Evolutionary conservation across 768 basidiomycete species (phyloP), one percentile per base, ranked within the genome.

Genomic region (Mrakia frigida): DNA sequence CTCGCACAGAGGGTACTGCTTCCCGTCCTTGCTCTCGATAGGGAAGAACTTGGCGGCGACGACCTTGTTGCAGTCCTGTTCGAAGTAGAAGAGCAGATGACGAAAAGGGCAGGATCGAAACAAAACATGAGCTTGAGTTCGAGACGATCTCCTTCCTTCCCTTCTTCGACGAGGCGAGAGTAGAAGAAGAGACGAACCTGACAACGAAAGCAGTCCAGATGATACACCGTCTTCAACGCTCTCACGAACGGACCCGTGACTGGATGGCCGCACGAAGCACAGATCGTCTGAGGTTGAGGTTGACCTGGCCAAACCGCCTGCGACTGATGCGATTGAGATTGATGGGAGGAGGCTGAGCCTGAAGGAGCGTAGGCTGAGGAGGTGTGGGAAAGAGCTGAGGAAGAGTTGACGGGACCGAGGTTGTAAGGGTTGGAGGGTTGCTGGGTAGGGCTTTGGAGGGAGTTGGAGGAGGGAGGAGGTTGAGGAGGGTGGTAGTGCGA

Each of bases 31-130:
- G 21, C 73, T 35, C 39, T 78, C 77, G 81, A 98, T 92, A 28
- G 97, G 96, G 84, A 99, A 99, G 86, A 99, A 99, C 83, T 98
- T 99, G 78, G 92, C 92, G 39, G 97, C 97, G 60, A 99, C 97
- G 67, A 98, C 92, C 81, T 91, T 90, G 80, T 92, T 91, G 81
- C 97, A 99, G 82, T 99, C 97, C 96, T 98, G 82, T 33, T 28
- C 78, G 33, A 31, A 59, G 41, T 53, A n/a, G 23, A 31, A 37
- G 14, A 53, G 71, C 6, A 53, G n/a, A 53, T 10, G 23, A 61
- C 11, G 25, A 43, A 35, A 33, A 25, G 16, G 53, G 39, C 6
- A 61, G 73, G 18, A 74, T 74, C 23, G 59, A 35, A 68, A 68
- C 65, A 56, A 72, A 31, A 72, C 35, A 35, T 39, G 52, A 60